Conservation (phyloP, 2,329 filamentous ascomycete genomes). For the Drechslerella stenobrocha region DNA sequence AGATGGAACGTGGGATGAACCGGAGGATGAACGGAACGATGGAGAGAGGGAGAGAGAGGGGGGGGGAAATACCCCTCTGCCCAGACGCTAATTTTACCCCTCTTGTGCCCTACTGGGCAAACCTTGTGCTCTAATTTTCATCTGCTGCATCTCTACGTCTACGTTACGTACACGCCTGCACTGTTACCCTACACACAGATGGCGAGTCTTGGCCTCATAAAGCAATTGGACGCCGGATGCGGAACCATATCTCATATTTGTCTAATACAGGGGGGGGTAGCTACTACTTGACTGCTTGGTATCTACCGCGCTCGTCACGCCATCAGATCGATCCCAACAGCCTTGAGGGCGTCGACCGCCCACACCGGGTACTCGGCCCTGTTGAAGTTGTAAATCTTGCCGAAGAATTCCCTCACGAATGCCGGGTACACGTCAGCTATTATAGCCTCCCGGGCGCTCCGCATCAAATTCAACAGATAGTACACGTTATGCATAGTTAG, state of each 20-base stretch:
- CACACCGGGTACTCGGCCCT: slow-evolving; percentile 73
- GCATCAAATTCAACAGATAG: slow-evolving; percentile 86
- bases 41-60: background rate
- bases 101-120: too few relatives aligned
- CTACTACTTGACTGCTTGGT: too few relatives aligned
- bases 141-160: background rate
- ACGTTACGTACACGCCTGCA: background rate
- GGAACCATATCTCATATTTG: too few relatives aligned
- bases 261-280: too few relatives aligned
- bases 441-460: slow-evolving; percentile 72
- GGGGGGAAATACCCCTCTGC: slow-evolving; percentile 1
- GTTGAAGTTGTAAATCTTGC: slow-evolving; percentile 67
- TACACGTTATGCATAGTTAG: slow-evolving; percentile 95
- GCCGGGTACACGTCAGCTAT: slow-evolving; percentile 77
- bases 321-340: slow-evolving; percentile 72
- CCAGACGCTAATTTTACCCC: slow-evolving; percentile 10
- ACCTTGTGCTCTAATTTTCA: background rate
- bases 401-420: slow-evolving; percentile 79
- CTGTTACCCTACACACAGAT: too few relatives aligned
- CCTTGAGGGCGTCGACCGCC: slow-evolving; percentile 76
- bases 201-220: too few relatives aligned
- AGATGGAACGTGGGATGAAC: background rate
- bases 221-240: too few relatives aligned
- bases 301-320: background rate
- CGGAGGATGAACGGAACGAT: background rate